A percentile compares a stretch with the other conserved stretches of the same genome.
These are phyloP conservation scores for Lactarius deliciosus DNA, from an alignment of 768 basidiomycete genomes.

Conservation along the genomic window DNA sequence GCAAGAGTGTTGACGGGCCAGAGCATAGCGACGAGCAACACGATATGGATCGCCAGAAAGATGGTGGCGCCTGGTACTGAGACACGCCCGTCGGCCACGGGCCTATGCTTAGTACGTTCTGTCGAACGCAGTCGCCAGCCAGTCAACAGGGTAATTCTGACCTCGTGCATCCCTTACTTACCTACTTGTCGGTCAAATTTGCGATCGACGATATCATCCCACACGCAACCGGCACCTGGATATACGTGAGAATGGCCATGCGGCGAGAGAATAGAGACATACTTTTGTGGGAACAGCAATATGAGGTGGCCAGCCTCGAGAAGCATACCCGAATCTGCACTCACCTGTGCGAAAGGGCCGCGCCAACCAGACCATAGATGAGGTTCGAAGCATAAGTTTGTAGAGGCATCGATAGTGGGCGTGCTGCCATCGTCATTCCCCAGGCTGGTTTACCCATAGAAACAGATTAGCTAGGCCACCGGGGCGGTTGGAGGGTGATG, in stretches of 20 bases:
- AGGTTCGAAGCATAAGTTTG: constrained; percentile 10
- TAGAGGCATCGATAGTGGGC: constrained; percentile 22
- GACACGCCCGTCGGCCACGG: constrained; percentile 28
- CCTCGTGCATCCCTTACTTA: constrained; percentile 4
- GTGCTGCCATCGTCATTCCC: constrained; percentile 31
- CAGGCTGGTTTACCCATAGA: constrained; percentile 22
- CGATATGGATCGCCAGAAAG: constrained; percentile 25
- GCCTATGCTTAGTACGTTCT: constrained; percentile 31
- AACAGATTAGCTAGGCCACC: background rate
- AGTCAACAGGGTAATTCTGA: background rate
- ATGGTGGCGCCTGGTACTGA: constrained; percentile 28
- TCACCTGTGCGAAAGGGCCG: constrained; percentile 13
- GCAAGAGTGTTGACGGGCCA: constrained; percentile 24
- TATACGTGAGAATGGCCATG: background rate
- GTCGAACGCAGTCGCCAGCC: background rate
- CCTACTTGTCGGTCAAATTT: constrained; percentile 27
- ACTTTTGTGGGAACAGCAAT: background rate
- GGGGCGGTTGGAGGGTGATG: background rate
- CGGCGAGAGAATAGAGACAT: background rate
- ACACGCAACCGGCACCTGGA: constrained; percentile 21
- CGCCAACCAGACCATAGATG: constrained; percentile 4
- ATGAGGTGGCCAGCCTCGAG: background rate
- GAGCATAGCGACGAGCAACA: constrained; percentile 19
- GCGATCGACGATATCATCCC: constrained; percentile 25
- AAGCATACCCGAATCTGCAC: background rate